Evolutionary conservation across 2,329 filamentous ascomycete species (phyloP), one percentile per base, ranked within the genome.

Genomic region (Dothideomycetes sp.): DNA sequence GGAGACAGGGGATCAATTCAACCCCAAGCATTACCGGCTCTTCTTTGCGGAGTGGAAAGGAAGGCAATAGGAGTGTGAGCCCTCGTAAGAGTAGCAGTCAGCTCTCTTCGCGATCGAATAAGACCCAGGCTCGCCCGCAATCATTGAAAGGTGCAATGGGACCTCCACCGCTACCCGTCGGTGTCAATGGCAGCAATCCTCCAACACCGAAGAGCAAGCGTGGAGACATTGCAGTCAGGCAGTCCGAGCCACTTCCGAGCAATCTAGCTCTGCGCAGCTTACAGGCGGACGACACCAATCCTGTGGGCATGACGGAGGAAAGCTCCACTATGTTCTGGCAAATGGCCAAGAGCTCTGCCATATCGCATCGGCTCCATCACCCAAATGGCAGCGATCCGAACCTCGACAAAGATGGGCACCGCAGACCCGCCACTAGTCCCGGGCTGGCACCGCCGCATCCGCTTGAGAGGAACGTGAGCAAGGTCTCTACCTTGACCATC

Each of bases 1-100:
- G 89, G 89, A 77, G 88, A 3, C 85, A 93, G 48, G 73, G 72
- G 10, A 72, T 84, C 41, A 64, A 68, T 4, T 70, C 69, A 44
- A 69, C 36, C 8, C 34, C 39, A 5, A 44, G 29, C n/a, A 18
- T 35, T 15, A 17, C 31, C 19, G 34, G 37, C 7, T 40, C 22
- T 8, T 41, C 40, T 3, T 34, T 42, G 4, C 32, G 42, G 18
- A 33, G 38, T 18, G 35, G 32, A 5, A 38, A 29, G 44, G 45
- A 38, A 19, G 33, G 34, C 7, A 38, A 44, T 12, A 19, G 27
- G 2, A 41, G 24, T 12, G 31, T 18, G 9, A 24, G 24, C 8
- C 19, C 30, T 11, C 22, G 18, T 7, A 38, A 36, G 19, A 16
- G 29, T 3, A n/a, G 14, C 30, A 18, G 36, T 18, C 15, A 34